Conservation (phyloP, 345 rosid species). For the Ceriops tagal region DNA sequence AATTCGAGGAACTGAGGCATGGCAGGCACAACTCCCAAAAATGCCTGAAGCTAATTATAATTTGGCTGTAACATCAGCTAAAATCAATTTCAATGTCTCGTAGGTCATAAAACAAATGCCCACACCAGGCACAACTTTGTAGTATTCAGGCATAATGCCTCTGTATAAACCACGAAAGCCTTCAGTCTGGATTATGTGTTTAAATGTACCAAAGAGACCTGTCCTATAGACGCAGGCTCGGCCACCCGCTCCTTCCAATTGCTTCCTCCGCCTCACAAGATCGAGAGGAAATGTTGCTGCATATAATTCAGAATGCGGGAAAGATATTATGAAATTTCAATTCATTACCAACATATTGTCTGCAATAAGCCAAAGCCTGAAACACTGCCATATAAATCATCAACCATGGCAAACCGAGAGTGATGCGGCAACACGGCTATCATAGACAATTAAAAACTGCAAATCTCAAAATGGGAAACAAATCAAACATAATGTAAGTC, state of each 20-base stretch:
- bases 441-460: too few relatives aligned
- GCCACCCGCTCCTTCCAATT: conserved; percentile 86
- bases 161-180: conserved; percentile 74
- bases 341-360: background rate
- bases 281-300: conserved; percentile 91
- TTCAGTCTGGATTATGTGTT: conserved; percentile 57
- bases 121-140: conserved; percentile 90
- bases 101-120: conserved; percentile 96
- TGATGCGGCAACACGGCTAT: too few relatives aligned
- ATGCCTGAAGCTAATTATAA: background rate
- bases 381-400: too few relatives aligned
- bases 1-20: too few relatives aligned
- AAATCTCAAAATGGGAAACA: too few relatives aligned
- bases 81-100: conserved; percentile 65
- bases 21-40: too few relatives aligned
- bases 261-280: conserved; percentile 91
- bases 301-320: conserved; percentile 5
- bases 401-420: too few relatives aligned
- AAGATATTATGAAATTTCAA: background rate
- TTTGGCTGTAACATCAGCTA: background rate
- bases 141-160: conserved; percentile 89
- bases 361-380: background rate
- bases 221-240: conserved; percentile 62
- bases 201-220: conserved; percentile 64
- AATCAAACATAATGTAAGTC: conserved; percentile 3